A percentile compares a stretch with the other conserved stretches of the same genome.
phyloP scores from a whole-genome alignment of 2,329 filamentous ascomycete genomes.

The Penicillium fuscoglaucum region DNA sequence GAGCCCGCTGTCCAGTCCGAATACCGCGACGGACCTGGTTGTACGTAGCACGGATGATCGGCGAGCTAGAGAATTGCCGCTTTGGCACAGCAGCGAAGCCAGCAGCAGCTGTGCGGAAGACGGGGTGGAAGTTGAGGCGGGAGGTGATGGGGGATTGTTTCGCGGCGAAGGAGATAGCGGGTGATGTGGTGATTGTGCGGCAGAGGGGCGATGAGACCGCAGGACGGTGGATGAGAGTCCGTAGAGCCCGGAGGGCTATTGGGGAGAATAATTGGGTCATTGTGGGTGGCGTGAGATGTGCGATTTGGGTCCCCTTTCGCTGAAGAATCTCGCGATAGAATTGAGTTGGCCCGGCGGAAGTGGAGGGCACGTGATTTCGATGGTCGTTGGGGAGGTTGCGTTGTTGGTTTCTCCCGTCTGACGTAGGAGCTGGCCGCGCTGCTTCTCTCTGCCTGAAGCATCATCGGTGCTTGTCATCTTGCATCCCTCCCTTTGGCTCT shows the following conservation, averaged over 20 bases:
- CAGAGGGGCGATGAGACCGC: conserved; percentile 19
- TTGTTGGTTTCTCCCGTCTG: conserved; percentile 23
- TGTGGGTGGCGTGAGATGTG: conserved; percentile 12
- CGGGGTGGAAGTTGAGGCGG: conserved; percentile 30
- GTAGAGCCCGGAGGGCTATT: conserved; percentile 37
- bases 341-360: conserved; percentile 10
- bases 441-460: conserved; percentile 26
- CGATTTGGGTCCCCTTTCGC: background rate
- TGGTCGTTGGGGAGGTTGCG: conserved; percentile 19
- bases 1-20: conserved; percentile 73
- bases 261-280: conserved; percentile 39
- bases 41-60: conserved; percentile 61
- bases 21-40: conserved; percentile 76
- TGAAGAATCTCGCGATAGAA: conserved; percentile 18
- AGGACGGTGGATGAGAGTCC: conserved; percentile 35
- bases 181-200: conserved; percentile 29
- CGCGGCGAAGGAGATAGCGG: conserved; percentile 16
- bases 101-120: conserved; percentile 31
- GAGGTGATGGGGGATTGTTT: conserved; percentile 22
- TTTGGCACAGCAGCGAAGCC: conserved; percentile 22
- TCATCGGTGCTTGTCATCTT: conserved; percentile 19
- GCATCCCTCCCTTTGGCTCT: conserved; percentile 15
- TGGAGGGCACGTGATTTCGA: conserved; percentile 25
- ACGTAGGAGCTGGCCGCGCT: conserved; percentile 43
- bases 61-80: conserved; percentile 60